Conservation (phyloP, 2,329 filamentous ascomycete species). For the Fusarium sp. region DNA sequence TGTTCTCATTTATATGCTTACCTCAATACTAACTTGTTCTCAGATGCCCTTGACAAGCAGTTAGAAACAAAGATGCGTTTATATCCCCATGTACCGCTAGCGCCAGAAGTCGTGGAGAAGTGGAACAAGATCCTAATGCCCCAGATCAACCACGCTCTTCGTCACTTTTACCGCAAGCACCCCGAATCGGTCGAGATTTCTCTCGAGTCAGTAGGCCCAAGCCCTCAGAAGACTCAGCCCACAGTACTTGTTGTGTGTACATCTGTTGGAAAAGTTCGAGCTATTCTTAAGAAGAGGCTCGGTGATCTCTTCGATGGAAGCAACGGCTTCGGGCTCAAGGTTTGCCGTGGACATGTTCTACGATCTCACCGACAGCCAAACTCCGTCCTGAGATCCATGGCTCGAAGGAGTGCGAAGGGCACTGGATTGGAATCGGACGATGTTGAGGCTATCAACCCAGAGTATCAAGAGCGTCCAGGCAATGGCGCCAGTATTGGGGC, state of each 20-base stretch:
- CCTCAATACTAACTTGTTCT: neutral
- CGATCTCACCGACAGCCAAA: slow-evolving; percentile 61
- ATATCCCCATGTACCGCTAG: slow-evolving; percentile 66
- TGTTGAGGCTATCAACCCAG: slow-evolving; percentile 67
- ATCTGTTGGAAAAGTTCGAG: slow-evolving; percentile 75
- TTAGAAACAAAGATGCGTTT: slow-evolving; percentile 59
- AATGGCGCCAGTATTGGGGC: slow-evolving; percentile 95
- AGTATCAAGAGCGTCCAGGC: slow-evolving; percentile 78
- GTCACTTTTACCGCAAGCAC: slow-evolving; percentile 75
- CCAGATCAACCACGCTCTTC: slow-evolving; percentile 75
- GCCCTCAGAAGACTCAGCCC: slow-evolving; percentile 69
- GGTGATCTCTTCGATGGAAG: slow-evolving; percentile 69
- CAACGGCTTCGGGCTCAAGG: slow-evolving; percentile 71
- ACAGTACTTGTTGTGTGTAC: slow-evolving; percentile 81
- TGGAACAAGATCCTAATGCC: slow-evolving; percentile 78
- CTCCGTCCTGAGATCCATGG: slow-evolving; percentile 45
- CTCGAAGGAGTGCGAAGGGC: slow-evolving; percentile 40
- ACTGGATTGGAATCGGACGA: slow-evolving; percentile 50
- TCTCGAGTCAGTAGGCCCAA: slow-evolving; percentile 76
- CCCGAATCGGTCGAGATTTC: slow-evolving; percentile 82
- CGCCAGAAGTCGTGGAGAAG: slow-evolving; percentile 69
- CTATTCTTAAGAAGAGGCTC: slow-evolving; percentile 74
- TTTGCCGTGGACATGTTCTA: slow-evolving; percentile 73
- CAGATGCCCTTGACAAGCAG: slow-evolving; percentile 39
- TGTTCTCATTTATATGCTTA: too few species aligned